Conservation (phyloP, 768 basidiomycete species). For the Amanita subjunquillea region DNA sequence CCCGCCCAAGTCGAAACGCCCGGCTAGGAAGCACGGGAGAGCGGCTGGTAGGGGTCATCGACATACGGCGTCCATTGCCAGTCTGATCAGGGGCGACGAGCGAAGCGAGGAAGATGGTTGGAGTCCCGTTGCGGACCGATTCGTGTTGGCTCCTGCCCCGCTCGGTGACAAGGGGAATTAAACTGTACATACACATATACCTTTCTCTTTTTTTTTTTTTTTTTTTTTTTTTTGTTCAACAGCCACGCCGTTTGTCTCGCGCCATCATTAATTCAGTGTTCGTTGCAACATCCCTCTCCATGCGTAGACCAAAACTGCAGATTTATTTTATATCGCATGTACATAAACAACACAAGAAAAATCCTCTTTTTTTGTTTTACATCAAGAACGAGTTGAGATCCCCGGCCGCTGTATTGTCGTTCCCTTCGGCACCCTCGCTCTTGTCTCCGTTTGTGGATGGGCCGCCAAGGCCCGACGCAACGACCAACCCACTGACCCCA, state of each 20-base stretch:
- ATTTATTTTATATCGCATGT: background rate
- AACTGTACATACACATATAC: background rate
- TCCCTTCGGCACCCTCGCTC: background rate
- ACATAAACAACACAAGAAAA: background rate
- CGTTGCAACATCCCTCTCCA: no score
- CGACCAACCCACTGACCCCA: background rate
- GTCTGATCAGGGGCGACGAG: slow-evolving; percentile 69
- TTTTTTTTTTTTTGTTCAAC: background rate
- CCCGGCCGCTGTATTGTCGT: background rate
- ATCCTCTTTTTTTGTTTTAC: background rate
- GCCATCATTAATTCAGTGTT: no score
- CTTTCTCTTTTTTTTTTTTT: background rate
- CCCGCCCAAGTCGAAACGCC: slow-evolving; percentile 9
- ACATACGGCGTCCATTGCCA: slow-evolving; percentile 80
- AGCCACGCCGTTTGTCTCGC: no score
- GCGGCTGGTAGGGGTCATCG: slow-evolving; percentile 39
- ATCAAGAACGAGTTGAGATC: background rate
- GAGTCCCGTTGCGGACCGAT: slow-evolving; percentile 58
- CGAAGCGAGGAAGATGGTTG: slow-evolving; percentile 69
- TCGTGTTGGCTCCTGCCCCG: slow-evolving; percentile 13
- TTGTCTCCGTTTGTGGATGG: background rate
- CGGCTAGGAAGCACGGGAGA: slow-evolving; percentile 12
- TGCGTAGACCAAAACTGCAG: no score
- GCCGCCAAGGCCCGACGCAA: background rate
- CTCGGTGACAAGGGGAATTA: background rate